These are phyloP conservation scores for Xylaria sp. DNA, from an alignment of 2,329 filamentous ascomycete genomes.

Conservation along the genomic window DNA sequence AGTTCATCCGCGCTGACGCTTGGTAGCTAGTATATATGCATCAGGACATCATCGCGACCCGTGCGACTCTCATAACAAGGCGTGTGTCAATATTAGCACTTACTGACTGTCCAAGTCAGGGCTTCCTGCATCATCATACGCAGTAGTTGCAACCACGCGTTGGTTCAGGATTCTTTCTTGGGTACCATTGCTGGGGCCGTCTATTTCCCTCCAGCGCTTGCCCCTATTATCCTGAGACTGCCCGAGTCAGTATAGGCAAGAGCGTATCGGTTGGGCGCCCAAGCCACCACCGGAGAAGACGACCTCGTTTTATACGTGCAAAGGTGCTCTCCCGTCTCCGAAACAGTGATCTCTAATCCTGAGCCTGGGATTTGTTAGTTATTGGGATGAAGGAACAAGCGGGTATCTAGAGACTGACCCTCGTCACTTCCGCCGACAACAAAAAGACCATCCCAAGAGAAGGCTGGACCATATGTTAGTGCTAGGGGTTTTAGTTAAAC, in stretches of 20 bases:
- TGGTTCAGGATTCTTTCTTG: constrained; percentile 17
- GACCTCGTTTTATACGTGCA: constrained; percentile 73
- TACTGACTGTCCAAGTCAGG: neutral
- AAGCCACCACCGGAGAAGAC: constrained; percentile 70
- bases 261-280: constrained; percentile 77
- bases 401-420: constrained; percentile 48
- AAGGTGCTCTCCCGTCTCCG: constrained; percentile 75
- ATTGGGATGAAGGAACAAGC: constrained; percentile 9
- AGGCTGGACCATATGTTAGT: constrained; percentile 55
- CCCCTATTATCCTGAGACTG: constrained; percentile 70
- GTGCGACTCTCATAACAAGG: neutral
- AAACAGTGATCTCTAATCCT: constrained; percentile 72
- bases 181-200: too few relatives aligned
- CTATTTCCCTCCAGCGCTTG: constrained; percentile 55
- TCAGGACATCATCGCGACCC: neutral
- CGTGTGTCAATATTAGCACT: neutral
- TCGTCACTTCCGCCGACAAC: constrained; percentile 77
- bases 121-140: neutral
- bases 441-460: constrained; percentile 79
- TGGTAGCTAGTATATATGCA: neutral
- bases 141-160: constrained; percentile 1
- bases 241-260: constrained; percentile 76
- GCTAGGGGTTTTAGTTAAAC: neutral
- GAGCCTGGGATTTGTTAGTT: constrained; percentile 48
- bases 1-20: constrained; percentile 29